Evolutionary conservation across 495 filamentous ascomycete genomes (phyloP), one percentile per base, ranked within the genome.

Genomic region (Penicillium psychrofluorescens): DNA sequence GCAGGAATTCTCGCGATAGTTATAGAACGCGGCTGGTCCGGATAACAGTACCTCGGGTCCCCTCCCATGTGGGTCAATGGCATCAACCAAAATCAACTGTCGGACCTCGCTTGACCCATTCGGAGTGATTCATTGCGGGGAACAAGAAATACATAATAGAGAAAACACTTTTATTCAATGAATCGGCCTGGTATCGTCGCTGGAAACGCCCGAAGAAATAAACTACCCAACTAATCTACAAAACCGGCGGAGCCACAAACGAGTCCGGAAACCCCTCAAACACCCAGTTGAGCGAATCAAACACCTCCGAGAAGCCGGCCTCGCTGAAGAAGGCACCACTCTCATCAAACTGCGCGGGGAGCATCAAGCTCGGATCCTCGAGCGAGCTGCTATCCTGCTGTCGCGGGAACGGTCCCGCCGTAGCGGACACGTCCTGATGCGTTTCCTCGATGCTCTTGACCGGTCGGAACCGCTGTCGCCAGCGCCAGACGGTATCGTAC

Each of bases 401-500:
- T 35, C 55, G 53, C 14, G 53, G 22, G 36, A 65, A 33, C 12
- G 55, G 48, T 16, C 66, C 63, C 6, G 49, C 28, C 8, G 61
- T 42, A 0, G 56, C 46, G 11, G 59, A 57, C 13, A 69, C 38
- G 38, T 62, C 56, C 27, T 58, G 46, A 38, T 73, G 67, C 29
- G 61, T 51, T 48, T 71, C 68, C 38, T 74, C 68, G 0, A 63
- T 40, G 33, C 54, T 66, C 53, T 66, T 70, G 27, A 59, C 51
- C n/a, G 66, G 67, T 29, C 61, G 57, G 53, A 74, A 74, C 31
- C 65, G 60, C 35, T 71, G 66, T 31, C 69, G 61, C 69, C 69
- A 73, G 33, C 67, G 69, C 69, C 69, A 73, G 6, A 73, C 69
- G 0, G 67, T 73, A 38, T 73, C 69, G 35, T 73, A 73, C 14